Conservation (phyloP, 78 protist species). For the Dictyostelium capitatum region DNA sequence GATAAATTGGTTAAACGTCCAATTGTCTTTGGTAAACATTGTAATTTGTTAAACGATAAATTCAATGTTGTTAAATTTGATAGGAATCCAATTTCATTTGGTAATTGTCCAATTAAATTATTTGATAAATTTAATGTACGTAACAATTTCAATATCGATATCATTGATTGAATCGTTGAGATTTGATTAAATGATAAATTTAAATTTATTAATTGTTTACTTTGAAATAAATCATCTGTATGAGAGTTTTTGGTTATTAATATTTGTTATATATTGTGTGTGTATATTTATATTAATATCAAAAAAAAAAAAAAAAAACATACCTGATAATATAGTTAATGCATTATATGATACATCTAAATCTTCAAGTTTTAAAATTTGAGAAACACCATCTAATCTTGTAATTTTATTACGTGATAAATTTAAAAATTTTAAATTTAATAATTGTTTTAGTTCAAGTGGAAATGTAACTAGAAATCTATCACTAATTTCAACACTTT, state of each 20-base stretch:
- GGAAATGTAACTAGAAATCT: slow-evolving; percentile 56
- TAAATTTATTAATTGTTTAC: slow-evolving; percentile 19
- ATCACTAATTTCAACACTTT: slow-evolving; percentile 51
- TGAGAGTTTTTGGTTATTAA: too few relatives aligned
- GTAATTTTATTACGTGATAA: slow-evolving; percentile 47
- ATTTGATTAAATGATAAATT: slow-evolving; percentile 81
- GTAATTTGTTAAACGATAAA: slow-evolving; percentile 74
- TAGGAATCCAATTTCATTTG: slow-evolving; percentile 47
- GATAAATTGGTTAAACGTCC: slow-evolving; percentile 33
- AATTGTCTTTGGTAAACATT: slow-evolving; percentile 71
- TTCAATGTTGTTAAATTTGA: slow-evolving; percentile 33
- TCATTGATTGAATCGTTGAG: slow-evolving; percentile 1
- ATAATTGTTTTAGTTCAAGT: slow-evolving; percentile 21
- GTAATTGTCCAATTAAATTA: slow-evolving; percentile 41
- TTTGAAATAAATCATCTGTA: slow-evolving; percentile 56
- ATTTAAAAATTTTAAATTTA: not conserved
- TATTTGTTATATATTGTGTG: not conserved
- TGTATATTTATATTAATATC: not conserved
- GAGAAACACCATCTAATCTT: slow-evolving; percentile 47
- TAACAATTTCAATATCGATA: not conserved
- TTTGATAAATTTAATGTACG: slow-evolving; percentile 53
- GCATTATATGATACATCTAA: slow-evolving; percentile 71
- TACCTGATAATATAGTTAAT: slow-evolving; percentile 31
- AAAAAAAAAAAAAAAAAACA: not conserved
- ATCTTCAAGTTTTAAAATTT: slow-evolving; percentile 41